Percentiles rank a stretch among this genome's conserved stretches.
These are phyloP conservation scores for Hymenoscyphus fructigenus DNA, from an alignment of 2,329 filamentous ascomycete species.

Conservation along the genomic window DNA sequence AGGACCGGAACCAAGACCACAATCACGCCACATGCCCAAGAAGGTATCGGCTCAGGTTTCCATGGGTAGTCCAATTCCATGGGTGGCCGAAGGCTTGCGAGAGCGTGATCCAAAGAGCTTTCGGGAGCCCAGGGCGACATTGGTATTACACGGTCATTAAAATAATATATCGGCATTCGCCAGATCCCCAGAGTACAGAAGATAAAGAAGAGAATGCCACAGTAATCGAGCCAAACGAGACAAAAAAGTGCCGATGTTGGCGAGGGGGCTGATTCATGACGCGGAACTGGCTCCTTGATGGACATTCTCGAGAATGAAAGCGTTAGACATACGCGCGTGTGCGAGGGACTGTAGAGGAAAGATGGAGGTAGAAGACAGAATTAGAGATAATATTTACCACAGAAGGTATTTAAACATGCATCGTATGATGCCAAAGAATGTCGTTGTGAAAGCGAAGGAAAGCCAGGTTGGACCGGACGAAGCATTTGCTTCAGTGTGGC, in stretches of 20 bases:
- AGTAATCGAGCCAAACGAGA: conserved; percentile 15
- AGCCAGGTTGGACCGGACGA: neutral
- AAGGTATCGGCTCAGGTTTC: conserved; percentile 48
- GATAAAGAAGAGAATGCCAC: conserved; percentile 15
- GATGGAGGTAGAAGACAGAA: neutral
- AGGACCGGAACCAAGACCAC: conserved; percentile 62
- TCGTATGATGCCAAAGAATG: neutral
- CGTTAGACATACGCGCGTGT: conserved; percentile 2
- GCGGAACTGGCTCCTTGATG: neutral
- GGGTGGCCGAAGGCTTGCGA: conserved; percentile 11
- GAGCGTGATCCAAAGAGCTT: neutral
- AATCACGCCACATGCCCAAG: conserved; percentile 65
- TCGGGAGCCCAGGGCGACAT: conserved; percentile 8
- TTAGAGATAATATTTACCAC: neutral
- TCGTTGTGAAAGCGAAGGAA: neutral
- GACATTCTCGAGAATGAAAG: neutral
- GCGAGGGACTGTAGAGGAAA: neutral
- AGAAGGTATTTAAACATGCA: neutral
- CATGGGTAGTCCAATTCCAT: conserved; percentile 21
- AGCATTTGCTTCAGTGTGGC: neutral
- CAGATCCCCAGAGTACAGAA: conserved; percentile 19
- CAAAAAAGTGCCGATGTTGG: neutral
- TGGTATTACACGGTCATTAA: conserved; percentile 19
- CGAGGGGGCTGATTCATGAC: neutral
- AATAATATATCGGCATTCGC: conserved; percentile 22